Conservation (phyloP, 495 filamentous ascomycete species). For the Durotheca rogersii region DNA sequence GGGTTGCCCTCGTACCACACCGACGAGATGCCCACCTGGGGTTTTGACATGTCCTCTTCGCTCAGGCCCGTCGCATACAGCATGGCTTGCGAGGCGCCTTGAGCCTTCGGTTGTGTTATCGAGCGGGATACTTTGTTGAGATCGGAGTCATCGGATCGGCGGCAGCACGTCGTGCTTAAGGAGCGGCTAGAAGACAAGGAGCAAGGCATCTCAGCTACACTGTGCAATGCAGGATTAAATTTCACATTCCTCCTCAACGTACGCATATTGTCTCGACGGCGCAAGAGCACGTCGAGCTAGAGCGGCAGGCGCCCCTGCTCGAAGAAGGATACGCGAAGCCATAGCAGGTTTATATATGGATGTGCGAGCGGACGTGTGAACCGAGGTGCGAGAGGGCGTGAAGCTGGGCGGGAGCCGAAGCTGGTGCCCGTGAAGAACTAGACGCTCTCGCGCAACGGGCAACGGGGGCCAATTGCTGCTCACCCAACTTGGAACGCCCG, state of each 20-base stretch:
- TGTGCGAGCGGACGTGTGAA: too few species aligned
- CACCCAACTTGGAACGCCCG: not conserved
- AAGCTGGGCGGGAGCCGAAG: constrained; percentile 7
- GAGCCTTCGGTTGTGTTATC: constrained; percentile 94
- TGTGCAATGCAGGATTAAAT: not conserved
- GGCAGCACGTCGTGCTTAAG: constrained; percentile 42
- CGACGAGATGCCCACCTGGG: constrained; percentile 95
- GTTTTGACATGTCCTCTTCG: constrained; percentile 84
- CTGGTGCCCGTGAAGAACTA: not conserved
- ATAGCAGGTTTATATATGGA: constrained; percentile 32
- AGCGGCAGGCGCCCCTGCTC: constrained; percentile 44
- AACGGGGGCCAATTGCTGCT: constrained; percentile 16
- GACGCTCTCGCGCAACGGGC: constrained; percentile 9
- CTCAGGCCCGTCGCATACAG: constrained; percentile 89
- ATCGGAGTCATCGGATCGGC: constrained; percentile 47
- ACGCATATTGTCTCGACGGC: constrained; percentile 42
- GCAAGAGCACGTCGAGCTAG: constrained; percentile 38
- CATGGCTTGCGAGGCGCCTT: constrained; percentile 98
- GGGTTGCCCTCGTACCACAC: constrained; percentile 90
- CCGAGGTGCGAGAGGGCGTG: too few species aligned
- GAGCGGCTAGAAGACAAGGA: constrained; percentile 39
- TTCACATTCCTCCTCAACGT: constrained; percentile 19
- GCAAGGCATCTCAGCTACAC: constrained; percentile 13
- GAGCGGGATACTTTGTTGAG: constrained; percentile 80
- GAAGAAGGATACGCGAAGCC: constrained; percentile 42